Conservation (phyloP, 495 filamentous ascomycete species). For the Aspergillus sclerotiicarbonarius region DNA sequence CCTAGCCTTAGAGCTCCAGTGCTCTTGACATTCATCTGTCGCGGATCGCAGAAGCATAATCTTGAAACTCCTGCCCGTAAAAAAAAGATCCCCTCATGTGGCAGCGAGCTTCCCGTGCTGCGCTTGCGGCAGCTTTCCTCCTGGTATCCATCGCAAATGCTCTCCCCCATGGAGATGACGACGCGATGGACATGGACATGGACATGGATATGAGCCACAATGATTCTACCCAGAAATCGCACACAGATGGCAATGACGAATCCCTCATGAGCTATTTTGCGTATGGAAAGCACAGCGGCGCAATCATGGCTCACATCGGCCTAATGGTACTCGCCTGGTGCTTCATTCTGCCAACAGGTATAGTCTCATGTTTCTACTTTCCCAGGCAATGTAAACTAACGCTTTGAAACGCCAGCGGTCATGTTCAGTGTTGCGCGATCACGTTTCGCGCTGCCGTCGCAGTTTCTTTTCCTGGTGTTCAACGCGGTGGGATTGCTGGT, state of each 20-base stretch:
- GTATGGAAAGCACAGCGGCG: constrained; percentile 59
- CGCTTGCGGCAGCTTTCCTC: constrained; percentile 31
- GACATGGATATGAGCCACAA: constrained; percentile 40
- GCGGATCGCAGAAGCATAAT: constrained; percentile 6
- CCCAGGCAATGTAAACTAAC: constrained; percentile 6
- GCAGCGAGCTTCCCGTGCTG: constrained; percentile 24
- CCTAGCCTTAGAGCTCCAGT: constrained; percentile 1
- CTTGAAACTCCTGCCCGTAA: neutral
- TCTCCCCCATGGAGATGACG: constrained; percentile 37
- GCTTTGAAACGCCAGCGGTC: constrained; percentile 52
- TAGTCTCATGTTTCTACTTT: constrained; percentile 21
- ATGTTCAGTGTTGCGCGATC: constrained; percentile 85
- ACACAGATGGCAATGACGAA: constrained; percentile 19
- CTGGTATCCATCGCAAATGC: constrained; percentile 35
- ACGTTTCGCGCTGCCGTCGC: constrained; percentile 65
- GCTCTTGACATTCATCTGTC: neutral
- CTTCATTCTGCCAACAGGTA: constrained; percentile 79
- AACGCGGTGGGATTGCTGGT: constrained; percentile 72
- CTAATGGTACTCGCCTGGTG: constrained; percentile 83
- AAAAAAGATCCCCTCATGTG: constrained; percentile 24
- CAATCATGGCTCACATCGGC: constrained; percentile 74
- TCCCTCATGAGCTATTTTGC: constrained; percentile 70
- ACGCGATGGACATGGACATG: constrained; percentile 37
- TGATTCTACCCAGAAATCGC: constrained; percentile 32
- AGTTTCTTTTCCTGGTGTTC: constrained; percentile 70